Percentiles rank a stretch among this genome's conserved stretches.
phyloP scores from a whole-genome alignment of 352 stramenopile genomes.

The Globisporangium lucens region DNA sequence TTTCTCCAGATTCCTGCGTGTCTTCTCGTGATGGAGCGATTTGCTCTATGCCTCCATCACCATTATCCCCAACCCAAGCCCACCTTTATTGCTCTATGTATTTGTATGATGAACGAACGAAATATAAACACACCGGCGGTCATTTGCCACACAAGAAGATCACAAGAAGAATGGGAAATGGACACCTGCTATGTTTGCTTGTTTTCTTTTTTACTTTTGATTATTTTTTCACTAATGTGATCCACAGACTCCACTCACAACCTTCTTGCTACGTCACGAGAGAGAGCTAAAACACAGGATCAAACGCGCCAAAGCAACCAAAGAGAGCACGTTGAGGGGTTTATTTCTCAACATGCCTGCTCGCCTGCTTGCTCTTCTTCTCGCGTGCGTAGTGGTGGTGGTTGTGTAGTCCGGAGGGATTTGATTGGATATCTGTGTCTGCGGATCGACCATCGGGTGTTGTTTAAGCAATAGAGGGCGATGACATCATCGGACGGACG shows the following conservation, averaged over 20 bases:
- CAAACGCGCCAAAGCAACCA: neutral
- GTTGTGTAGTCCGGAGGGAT: neutral
- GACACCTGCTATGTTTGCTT: neutral
- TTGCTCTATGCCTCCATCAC: conserved; percentile 2
- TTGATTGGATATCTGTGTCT: conserved; percentile 4
- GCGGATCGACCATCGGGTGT: neutral
- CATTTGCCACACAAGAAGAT: conserved; percentile 10
- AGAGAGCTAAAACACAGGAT: neutral
- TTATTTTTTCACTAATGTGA: conserved; percentile 14
- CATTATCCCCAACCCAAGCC: neutral
- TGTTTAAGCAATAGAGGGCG: conserved; percentile 9
- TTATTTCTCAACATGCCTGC: neutral
- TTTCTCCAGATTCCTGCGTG: conserved; percentile 1
- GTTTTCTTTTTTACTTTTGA: conserved; percentile 11
- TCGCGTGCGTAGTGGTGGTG: neutral
- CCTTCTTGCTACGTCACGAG: neutral
- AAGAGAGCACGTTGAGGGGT: neutral
- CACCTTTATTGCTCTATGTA: conserved; percentile 7
- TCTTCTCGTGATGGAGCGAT: neutral
- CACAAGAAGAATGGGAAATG: neutral
- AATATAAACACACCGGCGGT: conserved; percentile 3
- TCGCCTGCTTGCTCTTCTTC: neutral
- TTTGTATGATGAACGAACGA: conserved; percentile 20
- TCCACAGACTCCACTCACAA: conserved; percentile 1
- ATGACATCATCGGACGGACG: neutral